These are phyloP conservation scores for Epichloe uncinata DNA, from an alignment of 2,329 filamentous ascomycete species.

Conservation along the genomic window DNA sequence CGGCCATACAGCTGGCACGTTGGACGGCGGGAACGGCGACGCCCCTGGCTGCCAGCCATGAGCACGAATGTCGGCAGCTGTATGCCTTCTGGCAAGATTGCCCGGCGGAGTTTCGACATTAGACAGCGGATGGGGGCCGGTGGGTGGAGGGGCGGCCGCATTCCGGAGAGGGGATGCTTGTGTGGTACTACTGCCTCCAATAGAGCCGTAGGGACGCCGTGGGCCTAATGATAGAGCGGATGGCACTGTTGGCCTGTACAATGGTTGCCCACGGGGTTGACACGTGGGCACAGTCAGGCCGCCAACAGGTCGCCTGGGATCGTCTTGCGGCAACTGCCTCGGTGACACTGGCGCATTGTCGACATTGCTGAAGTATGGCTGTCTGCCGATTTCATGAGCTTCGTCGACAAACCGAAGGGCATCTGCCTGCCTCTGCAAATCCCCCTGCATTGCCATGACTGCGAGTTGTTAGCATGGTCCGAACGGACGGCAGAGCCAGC, in stretches of 20 bases:
- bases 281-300: conserved; percentile 51
- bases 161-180: conserved; percentile 65
- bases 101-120: conserved; percentile 49
- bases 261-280: conserved; percentile 43
- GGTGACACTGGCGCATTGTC: conserved; percentile 77
- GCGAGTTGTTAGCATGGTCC: background rate
- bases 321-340: conserved; percentile 74
- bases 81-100: conserved; percentile 73
- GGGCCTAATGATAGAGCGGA: conserved; percentile 70
- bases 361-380: conserved; percentile 51
- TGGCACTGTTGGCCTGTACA: conserved; percentile 66
- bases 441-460: conserved; percentile 44
- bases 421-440: conserved; percentile 49
- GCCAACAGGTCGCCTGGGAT: conserved; percentile 54
- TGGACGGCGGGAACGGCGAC: conserved; percentile 51
- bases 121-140: conserved; percentile 51
- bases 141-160: conserved; percentile 50
- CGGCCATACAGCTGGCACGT: conserved; percentile 39
- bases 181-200: conserved; percentile 55
- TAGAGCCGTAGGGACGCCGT: conserved; percentile 73
- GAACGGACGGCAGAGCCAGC: background rate
- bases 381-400: conserved; percentile 54
- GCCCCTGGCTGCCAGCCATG: conserved; percentile 58
- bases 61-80: conserved; percentile 87
- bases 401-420: conserved; percentile 44